phyloP scores from a whole-genome alignment of 805 yeast species.

The Lachancea dasiensis region DNA sequence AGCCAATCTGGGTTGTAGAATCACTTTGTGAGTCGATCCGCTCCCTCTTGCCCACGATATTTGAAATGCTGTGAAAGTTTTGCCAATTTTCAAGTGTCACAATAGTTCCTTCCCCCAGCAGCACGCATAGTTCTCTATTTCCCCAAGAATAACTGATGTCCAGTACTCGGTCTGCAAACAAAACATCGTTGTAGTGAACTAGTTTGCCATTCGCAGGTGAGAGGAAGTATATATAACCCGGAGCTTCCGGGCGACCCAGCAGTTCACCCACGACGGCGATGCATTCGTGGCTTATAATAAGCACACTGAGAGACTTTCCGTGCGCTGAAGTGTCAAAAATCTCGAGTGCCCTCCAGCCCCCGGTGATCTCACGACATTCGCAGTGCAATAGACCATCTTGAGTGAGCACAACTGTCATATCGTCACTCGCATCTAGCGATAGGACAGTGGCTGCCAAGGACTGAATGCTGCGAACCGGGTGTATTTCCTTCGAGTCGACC shows the following conservation, averaged over 20 bases:
- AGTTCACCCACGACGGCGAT: slow-evolving; percentile 1
- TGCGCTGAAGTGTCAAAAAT: not conserved
- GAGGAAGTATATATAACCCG: slow-evolving; percentile 2
- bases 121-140: slow-evolving; percentile 5
- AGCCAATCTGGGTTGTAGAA: not conserved
- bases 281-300: slow-evolving; percentile 1
- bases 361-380: not conserved
- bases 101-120: slow-evolving; percentile 3
- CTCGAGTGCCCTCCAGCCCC: slow-evolving; percentile 1
- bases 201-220: not conserved
- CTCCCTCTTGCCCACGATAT: not conserved
- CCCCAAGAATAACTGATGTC: slow-evolving; percentile 4
- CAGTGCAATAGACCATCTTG: no score
- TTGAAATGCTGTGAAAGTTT: not conserved
- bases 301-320: not conserved
- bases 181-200: slow-evolving; percentile 1
- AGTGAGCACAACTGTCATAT: no score
- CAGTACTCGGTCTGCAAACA: slow-evolving; percentile 2
- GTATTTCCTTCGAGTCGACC: no score
- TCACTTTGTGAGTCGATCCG: not conserved
- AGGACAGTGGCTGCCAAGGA: no score
- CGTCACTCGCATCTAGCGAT: no score
- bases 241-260: not conserved
- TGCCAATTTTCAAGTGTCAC: not conserved
- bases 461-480: no score